Percentiles rank a stretch among this genome's conserved stretches.
Evolutionary conservation across 176 grass and related monocot species (phyloP).

Genomic region (Raddia guianensis): DNA sequence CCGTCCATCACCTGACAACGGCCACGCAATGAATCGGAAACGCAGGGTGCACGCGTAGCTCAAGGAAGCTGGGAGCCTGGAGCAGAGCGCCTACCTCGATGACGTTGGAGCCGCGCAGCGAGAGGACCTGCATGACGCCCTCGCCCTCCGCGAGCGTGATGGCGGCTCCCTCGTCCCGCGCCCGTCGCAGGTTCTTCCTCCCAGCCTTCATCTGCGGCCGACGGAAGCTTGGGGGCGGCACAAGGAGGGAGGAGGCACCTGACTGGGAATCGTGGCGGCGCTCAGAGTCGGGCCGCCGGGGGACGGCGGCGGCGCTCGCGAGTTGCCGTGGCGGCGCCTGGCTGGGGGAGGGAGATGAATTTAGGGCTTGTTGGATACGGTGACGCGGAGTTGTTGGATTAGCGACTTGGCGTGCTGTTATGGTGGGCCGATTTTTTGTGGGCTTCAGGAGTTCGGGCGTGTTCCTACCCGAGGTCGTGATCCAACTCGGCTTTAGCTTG

Average conservation of each 20-base stretch:
- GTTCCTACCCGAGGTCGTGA: too few species aligned
- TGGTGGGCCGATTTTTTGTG: too few species aligned
- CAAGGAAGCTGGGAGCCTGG: not conserved
- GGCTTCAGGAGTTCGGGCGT: too few species aligned
- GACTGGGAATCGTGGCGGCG: not conserved
- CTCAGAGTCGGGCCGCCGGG: not conserved
- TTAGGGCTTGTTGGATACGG: too few species aligned
- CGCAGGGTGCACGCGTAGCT: not conserved
- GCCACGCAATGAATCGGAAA: constrained; percentile 20
- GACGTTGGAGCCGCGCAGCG: constrained; percentile 85
- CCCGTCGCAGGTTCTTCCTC: constrained; percentile 85
- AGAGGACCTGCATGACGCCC: constrained; percentile 81
- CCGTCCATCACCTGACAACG: constrained; percentile 77
- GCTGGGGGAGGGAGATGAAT: too few species aligned
- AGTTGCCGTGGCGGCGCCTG: not conserved
- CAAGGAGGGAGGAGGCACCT: not conserved
- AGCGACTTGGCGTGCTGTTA: too few species aligned
- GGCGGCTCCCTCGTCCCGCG: constrained; percentile 49
- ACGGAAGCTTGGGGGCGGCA: not conserved
- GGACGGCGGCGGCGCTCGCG: not conserved
- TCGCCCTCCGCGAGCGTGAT: constrained; percentile 71
- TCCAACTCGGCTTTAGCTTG: too few species aligned
- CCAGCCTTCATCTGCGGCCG: constrained; percentile 61
- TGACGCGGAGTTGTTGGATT: too few species aligned
- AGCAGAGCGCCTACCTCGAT: constrained; percentile 62